Evolutionary conservation across 306 rosid genomes (phyloP).

Genomic region (Dalbergia oliveri): DNA sequence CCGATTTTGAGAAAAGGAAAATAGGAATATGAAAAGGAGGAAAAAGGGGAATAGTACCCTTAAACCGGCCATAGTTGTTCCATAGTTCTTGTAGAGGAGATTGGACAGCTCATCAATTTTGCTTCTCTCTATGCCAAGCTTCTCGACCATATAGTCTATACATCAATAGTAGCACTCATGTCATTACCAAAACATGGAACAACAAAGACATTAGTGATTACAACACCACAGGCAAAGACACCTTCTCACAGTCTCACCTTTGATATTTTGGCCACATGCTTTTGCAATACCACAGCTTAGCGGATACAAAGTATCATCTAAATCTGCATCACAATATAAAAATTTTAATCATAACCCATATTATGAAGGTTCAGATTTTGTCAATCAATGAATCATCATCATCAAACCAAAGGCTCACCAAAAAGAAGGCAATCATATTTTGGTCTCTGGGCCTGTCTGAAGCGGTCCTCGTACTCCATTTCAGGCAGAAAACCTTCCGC

Average conservation of each 20-base stretch:
- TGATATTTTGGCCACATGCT: conserved; percentile 73
- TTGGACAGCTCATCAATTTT: conserved; percentile 68
- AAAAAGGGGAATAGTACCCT: conserved; percentile 61
- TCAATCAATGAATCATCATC: conserved; percentile 4
- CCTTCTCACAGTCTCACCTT: conserved; percentile 63
- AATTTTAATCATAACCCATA: conserved; percentile 29
- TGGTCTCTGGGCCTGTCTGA: conserved; percentile 71
- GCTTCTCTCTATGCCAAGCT: conserved; percentile 81
- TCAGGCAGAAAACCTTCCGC: conserved; percentile 52
- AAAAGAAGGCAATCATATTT: conserved; percentile 92
- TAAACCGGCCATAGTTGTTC: conserved; percentile 98
- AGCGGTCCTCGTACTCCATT: conserved; percentile 76
- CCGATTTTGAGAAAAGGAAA: conserved; percentile 11
- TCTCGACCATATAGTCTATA: conserved; percentile 86
- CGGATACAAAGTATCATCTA: conserved; percentile 94
- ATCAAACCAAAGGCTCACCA: conserved; percentile 57
- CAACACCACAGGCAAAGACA: neutral
- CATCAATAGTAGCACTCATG: conserved; percentile 11
- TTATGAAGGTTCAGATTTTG: conserved; percentile 28
- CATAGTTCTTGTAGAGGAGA: conserved; percentile 84
- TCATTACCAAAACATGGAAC: conserved; percentile 14
- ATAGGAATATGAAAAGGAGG: neutral
- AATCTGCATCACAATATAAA: conserved; percentile 59
- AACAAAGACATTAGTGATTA: neutral
- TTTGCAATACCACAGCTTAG: conserved; percentile 78